A percentile compares a stretch with the other conserved stretches of the same genome.
phyloP scores from a whole-genome alignment of 2,329 filamentous ascomycete species.

The Verticillium albo-atrum region DNA sequence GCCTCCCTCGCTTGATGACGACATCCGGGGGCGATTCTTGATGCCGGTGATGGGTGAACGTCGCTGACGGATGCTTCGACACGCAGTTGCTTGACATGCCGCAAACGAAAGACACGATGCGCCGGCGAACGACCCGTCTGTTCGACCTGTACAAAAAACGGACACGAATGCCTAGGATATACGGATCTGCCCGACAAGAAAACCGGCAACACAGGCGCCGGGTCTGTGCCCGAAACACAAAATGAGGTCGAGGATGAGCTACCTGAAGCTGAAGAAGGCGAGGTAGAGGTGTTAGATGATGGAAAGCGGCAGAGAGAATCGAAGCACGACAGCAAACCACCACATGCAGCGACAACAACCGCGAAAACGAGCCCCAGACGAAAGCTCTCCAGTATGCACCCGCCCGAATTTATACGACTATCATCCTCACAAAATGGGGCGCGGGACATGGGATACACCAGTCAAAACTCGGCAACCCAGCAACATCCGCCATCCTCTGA shows the following conservation, averaged over 20 bases:
- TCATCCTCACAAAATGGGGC: constrained; percentile 2
- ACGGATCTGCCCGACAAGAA: constrained; percentile 48
- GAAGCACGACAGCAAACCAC: constrained; percentile 7
- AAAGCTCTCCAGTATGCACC: background rate
- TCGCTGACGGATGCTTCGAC: background rate
- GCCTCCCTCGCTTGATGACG: constrained; percentile 2
- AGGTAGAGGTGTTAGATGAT: constrained; percentile 28
- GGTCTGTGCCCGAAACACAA: background rate
- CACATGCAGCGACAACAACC: background rate
- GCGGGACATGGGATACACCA: background rate
- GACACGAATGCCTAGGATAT: constrained; percentile 66
- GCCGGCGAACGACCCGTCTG: constrained; percentile 69
- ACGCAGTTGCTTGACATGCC: constrained; percentile 65
- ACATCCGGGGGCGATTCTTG: constrained; percentile 5
- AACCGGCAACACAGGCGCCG: constrained; percentile 7
- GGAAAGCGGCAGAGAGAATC: constrained; percentile 23
- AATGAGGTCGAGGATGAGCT: background rate
- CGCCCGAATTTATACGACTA: constrained; percentile 7
- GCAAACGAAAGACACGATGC: constrained; percentile 71
- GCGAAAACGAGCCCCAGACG: background rate
- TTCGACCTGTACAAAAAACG: constrained; percentile 68
- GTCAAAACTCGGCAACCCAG: background rate
- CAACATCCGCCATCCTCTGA: constrained; percentile 23
- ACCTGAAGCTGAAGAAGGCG: constrained; percentile 20
- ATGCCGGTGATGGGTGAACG: background rate